Percentiles rank a stretch among this genome's conserved stretches.
These are phyloP conservation scores for Elaeagnus macrophylla DNA, from an alignment of 306 rosid genomes.

Conservation along the genomic window DNA sequence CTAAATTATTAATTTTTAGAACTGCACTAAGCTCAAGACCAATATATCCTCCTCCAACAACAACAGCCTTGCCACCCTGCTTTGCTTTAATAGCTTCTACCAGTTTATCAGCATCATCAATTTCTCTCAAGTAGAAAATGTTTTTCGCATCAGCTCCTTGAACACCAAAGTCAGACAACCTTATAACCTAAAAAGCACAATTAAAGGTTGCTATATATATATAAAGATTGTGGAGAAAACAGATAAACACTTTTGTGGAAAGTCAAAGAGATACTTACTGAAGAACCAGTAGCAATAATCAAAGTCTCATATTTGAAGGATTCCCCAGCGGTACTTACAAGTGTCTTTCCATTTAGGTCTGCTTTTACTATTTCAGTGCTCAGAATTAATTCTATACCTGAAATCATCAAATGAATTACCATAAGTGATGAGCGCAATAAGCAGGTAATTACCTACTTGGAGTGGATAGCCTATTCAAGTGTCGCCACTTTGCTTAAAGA, in stretches of 20 bases:
- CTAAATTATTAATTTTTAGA: conserved; percentile 60
- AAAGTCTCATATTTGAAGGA: conserved; percentile 57
- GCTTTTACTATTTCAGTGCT: conserved; percentile 78
- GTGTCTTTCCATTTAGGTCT: conserved; percentile 61
- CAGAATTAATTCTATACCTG: conserved; percentile 82
- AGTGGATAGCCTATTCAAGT: too few relatives aligned
- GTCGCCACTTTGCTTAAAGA: neutral
- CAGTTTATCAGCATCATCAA: conserved; percentile 82
- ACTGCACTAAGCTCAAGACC: conserved; percentile 93
- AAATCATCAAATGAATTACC: conserved; percentile 14
- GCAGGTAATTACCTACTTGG: too few relatives aligned
- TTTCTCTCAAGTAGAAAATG: conserved; percentile 84
- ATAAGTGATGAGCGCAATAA: too few relatives aligned
- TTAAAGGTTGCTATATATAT: conserved; percentile 2
- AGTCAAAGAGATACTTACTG: conserved; percentile 39
- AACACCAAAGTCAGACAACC: conserved; percentile 77
- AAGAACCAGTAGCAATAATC: conserved; percentile 85
- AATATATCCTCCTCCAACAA: conserved; percentile 97
- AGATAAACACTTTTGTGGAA: conserved; percentile 1
- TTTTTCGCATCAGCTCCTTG: conserved; percentile 96
- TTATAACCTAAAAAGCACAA: conserved; percentile 54
- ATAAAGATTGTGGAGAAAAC: conserved; percentile 8
- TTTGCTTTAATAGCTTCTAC: conserved; percentile 60
- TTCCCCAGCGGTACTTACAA: conserved; percentile 59
- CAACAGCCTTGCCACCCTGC: conserved; percentile 77